Evolutionary conservation across 495 filamentous ascomycete genomes (phyloP).

Genomic region (Penicillium turbatum): DNA sequence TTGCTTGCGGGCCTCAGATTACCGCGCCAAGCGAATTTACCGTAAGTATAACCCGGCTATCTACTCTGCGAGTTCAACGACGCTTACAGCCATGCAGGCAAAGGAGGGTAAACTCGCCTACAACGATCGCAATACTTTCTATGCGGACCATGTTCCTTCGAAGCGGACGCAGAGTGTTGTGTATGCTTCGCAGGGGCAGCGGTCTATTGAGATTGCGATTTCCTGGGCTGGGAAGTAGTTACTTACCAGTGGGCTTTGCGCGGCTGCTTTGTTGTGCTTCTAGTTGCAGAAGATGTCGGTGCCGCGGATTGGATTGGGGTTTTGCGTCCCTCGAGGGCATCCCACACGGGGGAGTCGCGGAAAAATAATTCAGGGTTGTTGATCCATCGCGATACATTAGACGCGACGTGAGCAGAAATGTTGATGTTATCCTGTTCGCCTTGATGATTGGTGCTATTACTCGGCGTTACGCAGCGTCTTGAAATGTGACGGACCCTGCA

Average conservation of each 20-base stretch:
- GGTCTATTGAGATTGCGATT: conserved; percentile 39
- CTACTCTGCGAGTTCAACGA: background rate
- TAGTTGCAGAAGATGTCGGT: background rate
- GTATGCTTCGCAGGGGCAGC: conserved; percentile 32
- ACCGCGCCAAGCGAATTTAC: conserved; percentile 41
- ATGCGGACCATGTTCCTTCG: conserved; percentile 53
- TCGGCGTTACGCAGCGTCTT: too few species aligned
- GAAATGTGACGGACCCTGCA: too few species aligned
- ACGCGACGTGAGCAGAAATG: too few species aligned
- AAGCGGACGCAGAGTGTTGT: conserved; percentile 42
- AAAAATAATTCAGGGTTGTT: too few species aligned
- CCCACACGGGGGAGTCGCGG: too few species aligned
- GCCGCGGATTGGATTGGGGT: background rate
- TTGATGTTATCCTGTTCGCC: too few species aligned
- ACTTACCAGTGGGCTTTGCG: too few species aligned
- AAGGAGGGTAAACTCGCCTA: conserved; percentile 47
- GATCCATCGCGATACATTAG: too few species aligned
- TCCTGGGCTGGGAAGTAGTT: conserved; percentile 24
- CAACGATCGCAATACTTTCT: conserved; percentile 50
- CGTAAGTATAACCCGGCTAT: conserved; percentile 27
- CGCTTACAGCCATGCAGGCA: conserved; percentile 16
- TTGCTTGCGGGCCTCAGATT: conserved; percentile 50
- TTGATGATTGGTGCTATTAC: too few species aligned
- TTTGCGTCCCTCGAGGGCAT: too few species aligned
- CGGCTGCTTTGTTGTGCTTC: background rate